Conservation (phyloP, 2,329 filamentous ascomycete genomes). For the Trichoderma sp. region DNA sequence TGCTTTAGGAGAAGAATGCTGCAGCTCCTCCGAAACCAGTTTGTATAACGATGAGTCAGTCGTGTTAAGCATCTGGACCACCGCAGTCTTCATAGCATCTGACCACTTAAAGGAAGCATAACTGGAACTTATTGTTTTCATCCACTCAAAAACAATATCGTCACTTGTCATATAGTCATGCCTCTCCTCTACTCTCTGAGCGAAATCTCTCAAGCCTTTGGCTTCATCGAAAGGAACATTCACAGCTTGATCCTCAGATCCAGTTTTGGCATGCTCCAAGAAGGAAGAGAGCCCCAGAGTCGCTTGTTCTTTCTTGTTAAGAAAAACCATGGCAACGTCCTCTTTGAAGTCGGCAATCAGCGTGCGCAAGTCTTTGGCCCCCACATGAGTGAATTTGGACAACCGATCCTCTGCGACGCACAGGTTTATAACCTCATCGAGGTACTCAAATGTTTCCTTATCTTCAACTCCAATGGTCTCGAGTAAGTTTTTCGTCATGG, state of each 20-base stretch:
- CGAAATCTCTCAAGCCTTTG: constrained; percentile 55
- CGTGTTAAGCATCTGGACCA: constrained; percentile 58
- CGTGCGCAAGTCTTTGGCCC: constrained; percentile 52
- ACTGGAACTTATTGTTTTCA: constrained; percentile 50
- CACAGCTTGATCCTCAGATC: constrained; percentile 51
- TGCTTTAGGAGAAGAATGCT: constrained; percentile 29
- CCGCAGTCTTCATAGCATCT: constrained; percentile 55
- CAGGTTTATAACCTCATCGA: constrained; percentile 54
- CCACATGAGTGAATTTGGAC: constrained; percentile 47
- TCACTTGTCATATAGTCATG: constrained; percentile 53
- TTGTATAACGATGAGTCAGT: constrained; percentile 55
- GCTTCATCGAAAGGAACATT: constrained; percentile 53
- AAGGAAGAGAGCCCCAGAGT: constrained; percentile 61
- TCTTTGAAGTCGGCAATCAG: constrained; percentile 54
- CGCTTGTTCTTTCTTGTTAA: constrained; percentile 55
- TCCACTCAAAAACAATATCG: constrained; percentile 62
- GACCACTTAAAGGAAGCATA: constrained; percentile 61
- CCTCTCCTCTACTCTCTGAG: constrained; percentile 46
- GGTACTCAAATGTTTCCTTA: constrained; percentile 44
- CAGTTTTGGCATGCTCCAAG: constrained; percentile 62
- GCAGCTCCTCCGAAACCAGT: constrained; percentile 47
- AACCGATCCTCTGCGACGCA: constrained; percentile 54
- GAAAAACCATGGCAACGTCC: constrained; percentile 53
- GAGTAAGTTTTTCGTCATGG: constrained; percentile 55
- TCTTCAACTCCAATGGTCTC: constrained; percentile 58